phyloP scores from a whole-genome alignment of 2,329 filamentous ascomycete species.

The Onygenales sp. region DNA sequence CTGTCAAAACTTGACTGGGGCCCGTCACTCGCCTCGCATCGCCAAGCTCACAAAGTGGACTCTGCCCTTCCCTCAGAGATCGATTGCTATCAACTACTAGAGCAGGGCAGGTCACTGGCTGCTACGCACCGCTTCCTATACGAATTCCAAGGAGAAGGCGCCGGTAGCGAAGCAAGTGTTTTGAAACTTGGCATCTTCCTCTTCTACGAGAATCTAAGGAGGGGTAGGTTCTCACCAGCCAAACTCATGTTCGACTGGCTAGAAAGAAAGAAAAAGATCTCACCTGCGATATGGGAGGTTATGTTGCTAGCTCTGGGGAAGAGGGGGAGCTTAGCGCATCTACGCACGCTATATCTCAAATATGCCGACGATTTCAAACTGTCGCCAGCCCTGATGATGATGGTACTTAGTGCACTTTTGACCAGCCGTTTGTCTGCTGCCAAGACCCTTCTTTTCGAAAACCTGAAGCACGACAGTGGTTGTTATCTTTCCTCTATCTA shows the following conservation, averaged over 20 bases:
- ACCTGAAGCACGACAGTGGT: conserved; percentile 22
- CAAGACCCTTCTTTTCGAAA: conserved; percentile 25
- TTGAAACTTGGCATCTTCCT: conserved; percentile 22
- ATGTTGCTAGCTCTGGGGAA: conserved; percentile 27
- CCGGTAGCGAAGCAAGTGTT: conserved; percentile 17
- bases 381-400: conserved; percentile 22
- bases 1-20: too few relatives aligned
- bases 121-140: conserved; percentile 29
- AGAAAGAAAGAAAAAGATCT: conserved; percentile 22
- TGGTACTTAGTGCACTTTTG: conserved; percentile 27
- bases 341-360: conserved; percentile 23
- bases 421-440: conserved; percentile 29
- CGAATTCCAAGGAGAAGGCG: conserved; percentile 10
- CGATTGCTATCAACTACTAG: too few relatives aligned
- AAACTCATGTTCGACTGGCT: conserved; percentile 26
- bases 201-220: conserved; percentile 28
- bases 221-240: conserved; percentile 30
- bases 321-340: conserved; percentile 27
- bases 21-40: not conserved
- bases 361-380: conserved; percentile 20
- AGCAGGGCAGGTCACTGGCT: conserved; percentile 20
- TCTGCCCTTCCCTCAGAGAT: not conserved
- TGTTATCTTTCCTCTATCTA: conserved; percentile 29
- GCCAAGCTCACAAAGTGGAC: not conserved
- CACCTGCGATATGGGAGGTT: conserved; percentile 26